Percentiles rank a stretch among this genome's conserved stretches.
Evolutionary conservation across 176 grass and related monocot species (phyloP).

Genomic region (Aegilops tauschii): DNA sequence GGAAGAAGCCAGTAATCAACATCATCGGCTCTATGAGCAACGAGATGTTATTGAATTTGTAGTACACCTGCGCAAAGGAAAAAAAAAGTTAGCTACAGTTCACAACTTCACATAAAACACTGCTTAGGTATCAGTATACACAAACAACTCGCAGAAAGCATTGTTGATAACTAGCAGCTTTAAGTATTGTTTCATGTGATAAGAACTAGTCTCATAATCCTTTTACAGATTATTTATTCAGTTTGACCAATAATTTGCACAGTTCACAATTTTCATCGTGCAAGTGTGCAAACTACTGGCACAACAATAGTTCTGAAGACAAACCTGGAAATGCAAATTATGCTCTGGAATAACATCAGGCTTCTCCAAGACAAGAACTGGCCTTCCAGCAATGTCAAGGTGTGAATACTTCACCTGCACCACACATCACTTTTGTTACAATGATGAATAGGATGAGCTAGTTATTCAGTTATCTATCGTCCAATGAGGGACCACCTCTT

Average conservation of each 20-base stretch:
- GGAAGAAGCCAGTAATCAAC: slow-evolving; percentile 81
- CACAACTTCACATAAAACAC: slow-evolving; percentile 6
- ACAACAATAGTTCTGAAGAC: not conserved
- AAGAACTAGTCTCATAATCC: not conserved
- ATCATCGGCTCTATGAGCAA: slow-evolving; percentile 88
- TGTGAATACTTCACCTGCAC: slow-evolving; percentile 96
- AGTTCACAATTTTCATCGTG: not conserved
- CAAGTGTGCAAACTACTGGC: not conserved
- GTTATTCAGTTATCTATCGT: not conserved
- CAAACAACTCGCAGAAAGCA: slow-evolving; percentile 1
- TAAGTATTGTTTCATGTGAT: not conserved
- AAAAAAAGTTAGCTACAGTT: slow-evolving; percentile 16
- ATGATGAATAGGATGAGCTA: slow-evolving; percentile 12
- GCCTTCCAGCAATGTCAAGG: slow-evolving; percentile 88
- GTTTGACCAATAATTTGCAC: not conserved
- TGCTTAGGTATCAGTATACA: not conserved
- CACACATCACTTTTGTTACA: slow-evolving; percentile 28
- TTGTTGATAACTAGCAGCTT: not conserved
- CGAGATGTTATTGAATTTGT: slow-evolving; percentile 82
- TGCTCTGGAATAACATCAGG: slow-evolving; percentile 92
- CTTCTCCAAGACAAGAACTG: slow-evolving; percentile 84
- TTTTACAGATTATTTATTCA: slow-evolving; percentile 5
- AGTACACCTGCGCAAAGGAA: slow-evolving; percentile 69
- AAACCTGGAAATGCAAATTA: slow-evolving; percentile 95
- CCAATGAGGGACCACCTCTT: slow-evolving; percentile 55